These are phyloP conservation scores for Entoloma clypeatum DNA, from an alignment of 1,284 basidiomycete species.

Conservation along the genomic window DNA sequence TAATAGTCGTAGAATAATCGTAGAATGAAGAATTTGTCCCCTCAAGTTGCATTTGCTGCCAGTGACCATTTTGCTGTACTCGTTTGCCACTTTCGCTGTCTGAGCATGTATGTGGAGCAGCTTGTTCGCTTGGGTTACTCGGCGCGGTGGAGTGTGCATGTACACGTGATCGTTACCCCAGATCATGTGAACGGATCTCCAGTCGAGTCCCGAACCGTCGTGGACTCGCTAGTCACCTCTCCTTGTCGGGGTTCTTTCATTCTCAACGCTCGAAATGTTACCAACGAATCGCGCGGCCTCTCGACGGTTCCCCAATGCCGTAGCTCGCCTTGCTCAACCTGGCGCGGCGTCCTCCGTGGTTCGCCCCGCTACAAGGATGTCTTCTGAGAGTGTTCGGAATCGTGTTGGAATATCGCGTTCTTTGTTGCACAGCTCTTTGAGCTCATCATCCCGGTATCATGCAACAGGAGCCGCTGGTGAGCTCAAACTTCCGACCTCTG, in stretches of 20 bases:
- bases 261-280: slow-evolving; percentile 9
- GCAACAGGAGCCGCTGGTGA: slow-evolving; percentile 23
- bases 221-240: slow-evolving; percentile 8
- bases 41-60: no score
- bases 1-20: no score
- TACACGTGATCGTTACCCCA: slow-evolving; percentile 7
- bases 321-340: slow-evolving; percentile 9
- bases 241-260: slow-evolving; percentile 1
- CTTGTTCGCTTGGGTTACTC: no score
- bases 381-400: slow-evolving; percentile 1
- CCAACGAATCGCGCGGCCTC: slow-evolving; percentile 12
- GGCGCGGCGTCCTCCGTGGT: no score
- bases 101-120: no score
- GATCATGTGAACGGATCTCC: slow-evolving; percentile 21
- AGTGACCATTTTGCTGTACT: no score
- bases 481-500: background rate
- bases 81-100: no score
- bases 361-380: background rate
- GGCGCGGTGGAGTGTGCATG: background rate
- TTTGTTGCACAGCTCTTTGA: background rate
- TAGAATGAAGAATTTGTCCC: no score
- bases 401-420: slow-evolving; percentile 2
- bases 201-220: slow-evolving; percentile 4
- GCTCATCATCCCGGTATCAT: slow-evolving; percentile 15
- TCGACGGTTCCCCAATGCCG: slow-evolving; percentile 11